Base-by-base conservation (phyloP, 108 stramenopile species). In the Nitzschia inconspicua region DNA sequence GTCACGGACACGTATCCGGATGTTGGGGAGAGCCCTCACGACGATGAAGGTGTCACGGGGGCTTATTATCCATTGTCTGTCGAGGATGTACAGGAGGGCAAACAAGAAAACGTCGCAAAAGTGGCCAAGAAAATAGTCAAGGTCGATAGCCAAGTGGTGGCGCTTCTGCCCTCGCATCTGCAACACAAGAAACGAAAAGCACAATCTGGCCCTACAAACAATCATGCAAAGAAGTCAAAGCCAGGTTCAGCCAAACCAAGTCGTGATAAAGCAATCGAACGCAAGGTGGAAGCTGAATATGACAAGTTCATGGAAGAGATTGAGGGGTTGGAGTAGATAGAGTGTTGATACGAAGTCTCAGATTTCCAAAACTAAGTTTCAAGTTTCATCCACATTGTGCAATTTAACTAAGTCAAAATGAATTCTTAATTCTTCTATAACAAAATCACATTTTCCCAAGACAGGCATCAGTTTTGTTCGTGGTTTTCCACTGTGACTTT, bases 61-160 rank as follows among this genome's bases (percentile, higher is more conserved):
- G 8, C 41, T 24, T 13, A 36, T 7, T 3, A 31, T 46, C 47
- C 22, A 61, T 36, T 47, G 47, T 18, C 4, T 44, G 19, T 26
- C 29, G 58, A 16, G 11, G 5, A 6, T 6, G 18, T 47, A 14
- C 47, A 26, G 13, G 36, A n/a, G n/a, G n/a, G 25, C 34, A 11
- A 18, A 60, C 40, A 31, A 20, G 30, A 46, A 29, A 1, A 16
- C 32, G 28, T 24, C 44, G 11, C 57, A 16, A 43, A 32, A 19
- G 30, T 18, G 10, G 57, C 43, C 41, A 85, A 80, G 36, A 84
- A 83, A 58, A 57, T 68, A 29, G 72, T 68, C 41, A 75, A 84
- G 25, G 88, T 81, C 0, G 91, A 93, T 57, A 85, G 80, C 47
- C 86, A 55, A 19, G 70, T 93, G 9, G 75, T 93, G 8, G 71